Evolutionary conservation across 768 basidiomycete species (phyloP).

Genomic region (Macrolepiota dolichaula): DNA sequence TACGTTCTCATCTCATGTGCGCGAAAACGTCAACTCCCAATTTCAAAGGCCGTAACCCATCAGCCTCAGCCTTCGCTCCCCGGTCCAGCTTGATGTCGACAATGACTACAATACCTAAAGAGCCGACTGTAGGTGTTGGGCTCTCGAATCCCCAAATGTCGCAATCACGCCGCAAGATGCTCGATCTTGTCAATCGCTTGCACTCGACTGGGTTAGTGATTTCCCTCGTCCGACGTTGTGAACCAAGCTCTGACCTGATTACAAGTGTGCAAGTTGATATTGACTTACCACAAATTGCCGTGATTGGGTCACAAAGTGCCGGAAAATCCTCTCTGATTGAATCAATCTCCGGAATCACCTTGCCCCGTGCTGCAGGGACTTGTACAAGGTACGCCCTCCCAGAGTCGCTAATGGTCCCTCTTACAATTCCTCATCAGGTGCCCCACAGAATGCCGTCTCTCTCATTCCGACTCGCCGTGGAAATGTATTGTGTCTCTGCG

Average conservation of each 20-base stretch:
- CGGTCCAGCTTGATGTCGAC: not conserved
- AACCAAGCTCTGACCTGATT: too few species aligned
- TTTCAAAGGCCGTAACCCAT: not conserved
- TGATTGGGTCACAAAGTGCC: conserved; percentile 63
- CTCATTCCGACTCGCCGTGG: conserved; percentile 39
- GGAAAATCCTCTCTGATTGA: conserved; percentile 67
- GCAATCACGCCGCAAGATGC: conserved; percentile 37
- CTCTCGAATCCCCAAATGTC: conserved; percentile 37
- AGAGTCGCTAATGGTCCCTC: not conserved
- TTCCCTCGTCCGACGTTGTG: not conserved
- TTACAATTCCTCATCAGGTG: conserved; percentile 31
- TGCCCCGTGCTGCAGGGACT: conserved; percentile 56
- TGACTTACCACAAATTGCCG: conserved; percentile 70
- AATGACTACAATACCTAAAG: not conserved
- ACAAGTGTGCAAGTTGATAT: conserved; percentile 64
- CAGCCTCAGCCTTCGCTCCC: not conserved
- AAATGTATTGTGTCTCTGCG: conserved; percentile 48
- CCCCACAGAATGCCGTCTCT: conserved; percentile 54
- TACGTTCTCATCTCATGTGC: not conserved
- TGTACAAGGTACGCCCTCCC: conserved; percentile 56
- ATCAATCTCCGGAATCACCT: conserved; percentile 55
- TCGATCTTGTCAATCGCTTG: conserved; percentile 50
- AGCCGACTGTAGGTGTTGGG: conserved; percentile 31
- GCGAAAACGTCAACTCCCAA: not conserved
- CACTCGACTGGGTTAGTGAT: conserved; percentile 46